phyloP scores from a whole-genome alignment of 2,329 filamentous ascomycete genomes.

The Trematosphaeria pertusa region DNA sequence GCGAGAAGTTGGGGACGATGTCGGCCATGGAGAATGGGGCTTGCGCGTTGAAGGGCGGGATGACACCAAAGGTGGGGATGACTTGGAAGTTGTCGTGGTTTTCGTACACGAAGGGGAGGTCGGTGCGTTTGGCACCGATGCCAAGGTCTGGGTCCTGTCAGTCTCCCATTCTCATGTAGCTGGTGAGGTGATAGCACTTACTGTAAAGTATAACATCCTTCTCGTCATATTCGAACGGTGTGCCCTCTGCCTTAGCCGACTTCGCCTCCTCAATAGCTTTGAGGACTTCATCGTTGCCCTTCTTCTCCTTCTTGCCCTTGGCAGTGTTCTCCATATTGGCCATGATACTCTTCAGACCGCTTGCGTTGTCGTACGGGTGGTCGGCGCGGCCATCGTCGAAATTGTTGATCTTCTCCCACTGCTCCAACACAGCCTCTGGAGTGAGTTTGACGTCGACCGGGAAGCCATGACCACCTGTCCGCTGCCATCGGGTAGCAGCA shows the following conservation, averaged over 20 bases:
- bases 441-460: slow-evolving; percentile 79
- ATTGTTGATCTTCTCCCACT: slow-evolving; percentile 72
- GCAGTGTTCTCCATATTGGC: slow-evolving; percentile 84
- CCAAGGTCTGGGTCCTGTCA: slow-evolving; percentile 68
- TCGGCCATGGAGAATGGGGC: slow-evolving; percentile 80
- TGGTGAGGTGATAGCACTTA: slow-evolving; percentile 25
- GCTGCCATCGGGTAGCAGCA: slow-evolving; percentile 92
- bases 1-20: slow-evolving; percentile 93
- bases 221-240: slow-evolving; percentile 83
- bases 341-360: slow-evolving; percentile 80
- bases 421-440: slow-evolving; percentile 79
- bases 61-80: slow-evolving; percentile 92
- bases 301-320: slow-evolving; percentile 46
- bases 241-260: slow-evolving; percentile 72
- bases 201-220: slow-evolving; percentile 92
- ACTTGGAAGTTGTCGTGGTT: slow-evolving; percentile 91
- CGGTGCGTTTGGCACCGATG: slow-evolving; percentile 86
- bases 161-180: slow-evolving; percentile 7
- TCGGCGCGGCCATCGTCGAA: slow-evolving; percentile 90
- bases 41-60: slow-evolving; percentile 88
- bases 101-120: slow-evolving; percentile 89
- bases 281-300: slow-evolving; percentile 71
- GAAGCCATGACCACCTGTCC: slow-evolving; percentile 88
- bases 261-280: slow-evolving; percentile 78
- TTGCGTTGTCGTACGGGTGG: slow-evolving; percentile 79